Percentiles rank a stretch among this genome's conserved stretches.
phyloP scores from a whole-genome alignment of 805 yeast species.

The Debaryomyces castellii region DNA sequence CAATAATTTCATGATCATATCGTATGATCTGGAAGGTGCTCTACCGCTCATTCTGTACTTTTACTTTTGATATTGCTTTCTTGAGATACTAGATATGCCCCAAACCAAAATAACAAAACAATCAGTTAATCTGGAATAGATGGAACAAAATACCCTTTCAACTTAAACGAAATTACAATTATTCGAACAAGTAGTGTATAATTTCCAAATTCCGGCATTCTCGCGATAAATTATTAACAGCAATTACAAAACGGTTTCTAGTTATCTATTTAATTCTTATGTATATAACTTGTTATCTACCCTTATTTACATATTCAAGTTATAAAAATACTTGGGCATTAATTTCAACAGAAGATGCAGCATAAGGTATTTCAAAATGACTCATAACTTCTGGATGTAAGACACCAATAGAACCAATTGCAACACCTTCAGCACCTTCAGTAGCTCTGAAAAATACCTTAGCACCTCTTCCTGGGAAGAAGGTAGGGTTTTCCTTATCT shows the following conservation, averaged over 20 bases:
- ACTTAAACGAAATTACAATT: neutral
- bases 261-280: neutral
- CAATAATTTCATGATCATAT: conserved; percentile 86
- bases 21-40: conserved; percentile 73
- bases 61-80: neutral
- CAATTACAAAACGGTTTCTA: neutral
- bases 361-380: conserved; percentile 86
- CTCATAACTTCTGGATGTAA: conserved; percentile 92
- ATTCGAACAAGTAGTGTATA: neutral
- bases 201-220: neutral
- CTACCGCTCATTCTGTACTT: conserved; percentile 49
- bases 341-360: conserved; percentile 88
- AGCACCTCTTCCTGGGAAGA: conserved; percentile 98
- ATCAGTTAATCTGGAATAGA: neutral
- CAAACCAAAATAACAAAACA: neutral
- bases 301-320: conserved; percentile 1
- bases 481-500: conserved; percentile 64
- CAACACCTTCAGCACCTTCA: conserved; percentile 54
- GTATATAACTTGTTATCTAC: neutral
- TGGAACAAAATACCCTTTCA: neutral
- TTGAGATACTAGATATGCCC: neutral
- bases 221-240: neutral
- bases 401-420: conserved; percentile 87
- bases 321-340: conserved; percentile 85
- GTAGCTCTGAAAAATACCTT: conserved; percentile 70